Percentiles rank a stretch among this genome's conserved stretches.
Evolutionary conservation across 2,329 filamentous ascomycete species (phyloP).

Genomic region (Conoideocrella luteorostrata): DNA sequence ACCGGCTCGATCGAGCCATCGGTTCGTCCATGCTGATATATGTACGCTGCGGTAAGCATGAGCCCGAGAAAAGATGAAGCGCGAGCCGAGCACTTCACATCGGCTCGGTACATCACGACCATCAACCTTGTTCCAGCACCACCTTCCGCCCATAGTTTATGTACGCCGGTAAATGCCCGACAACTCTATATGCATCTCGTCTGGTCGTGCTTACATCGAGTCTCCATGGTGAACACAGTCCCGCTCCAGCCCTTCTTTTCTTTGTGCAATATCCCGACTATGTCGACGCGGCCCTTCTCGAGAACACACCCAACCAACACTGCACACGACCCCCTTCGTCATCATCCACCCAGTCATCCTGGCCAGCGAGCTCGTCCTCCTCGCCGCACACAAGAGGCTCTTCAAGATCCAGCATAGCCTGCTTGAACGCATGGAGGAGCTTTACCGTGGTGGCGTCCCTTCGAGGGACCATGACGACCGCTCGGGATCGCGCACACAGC

Average conservation of each 20-base stretch:
- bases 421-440: slow-evolving; percentile 58
- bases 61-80: no score
- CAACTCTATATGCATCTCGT: no score
- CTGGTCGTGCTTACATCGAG: no score
- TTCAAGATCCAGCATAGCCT: slow-evolving; percentile 49
- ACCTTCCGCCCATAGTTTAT: no score
- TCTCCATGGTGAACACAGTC: background rate
- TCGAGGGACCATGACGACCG: slow-evolving; percentile 74
- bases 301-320: slow-evolving; percentile 64
- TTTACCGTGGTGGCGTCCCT: slow-evolving; percentile 59
- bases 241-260: background rate
- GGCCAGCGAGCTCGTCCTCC: slow-evolving; percentile 57
- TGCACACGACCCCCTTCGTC: slow-evolving; percentile 44
- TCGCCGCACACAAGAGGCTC: slow-evolving; percentile 44
- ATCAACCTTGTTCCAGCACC: no score
- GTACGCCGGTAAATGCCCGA: no score
- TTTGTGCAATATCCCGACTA: no score
- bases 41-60: no score
- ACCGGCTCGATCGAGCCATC: no score
- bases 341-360: slow-evolving; percentile 65
- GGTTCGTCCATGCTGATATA: no score
- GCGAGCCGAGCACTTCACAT: no score
- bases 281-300: slow-evolving; percentile 22
- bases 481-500: slow-evolving; percentile 49
- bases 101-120: no score